Conservation (phyloP, 192 early-diverging fungal genomes). For the Backusella parvicylindrica region DNA sequence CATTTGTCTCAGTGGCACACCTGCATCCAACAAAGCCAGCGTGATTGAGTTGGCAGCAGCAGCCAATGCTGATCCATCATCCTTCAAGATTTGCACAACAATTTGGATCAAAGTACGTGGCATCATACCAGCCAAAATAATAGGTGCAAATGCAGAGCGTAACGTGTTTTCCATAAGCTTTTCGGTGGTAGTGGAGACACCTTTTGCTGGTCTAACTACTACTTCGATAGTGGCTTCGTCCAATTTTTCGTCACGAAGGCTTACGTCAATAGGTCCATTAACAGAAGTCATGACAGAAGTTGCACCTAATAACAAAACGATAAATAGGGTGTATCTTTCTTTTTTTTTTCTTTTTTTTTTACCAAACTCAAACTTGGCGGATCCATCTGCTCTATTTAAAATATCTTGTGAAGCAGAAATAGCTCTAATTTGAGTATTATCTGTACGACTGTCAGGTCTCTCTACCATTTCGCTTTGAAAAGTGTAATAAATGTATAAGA, state of each 20-base stretch:
- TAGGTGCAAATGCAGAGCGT: slow-evolving; percentile 68
- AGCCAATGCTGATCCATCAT: slow-evolving; percentile 82
- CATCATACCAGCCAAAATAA: slow-evolving; percentile 75
- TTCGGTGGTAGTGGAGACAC: slow-evolving; percentile 61
- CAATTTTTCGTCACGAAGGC: slow-evolving; percentile 81
- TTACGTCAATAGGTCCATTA: slow-evolving; percentile 85
- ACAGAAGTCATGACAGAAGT: slow-evolving; percentile 77
- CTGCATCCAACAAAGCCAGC: slow-evolving; percentile 88
- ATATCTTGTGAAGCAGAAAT: slow-evolving; percentile 63
- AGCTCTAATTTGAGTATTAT: slow-evolving; percentile 63
- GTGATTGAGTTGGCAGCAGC: slow-evolving; percentile 80
- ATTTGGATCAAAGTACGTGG: slow-evolving; percentile 87
- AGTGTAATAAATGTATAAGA: background rate
- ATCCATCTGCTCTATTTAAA: slow-evolving; percentile 80
- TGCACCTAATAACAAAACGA: slow-evolving; percentile 42
- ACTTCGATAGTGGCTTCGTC: slow-evolving; percentile 87
- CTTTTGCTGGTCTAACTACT: slow-evolving; percentile 64
- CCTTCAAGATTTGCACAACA: slow-evolving; percentile 78
- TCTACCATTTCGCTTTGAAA: slow-evolving; percentile 18
- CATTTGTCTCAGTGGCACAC: slow-evolving; percentile 73
- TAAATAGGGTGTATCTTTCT: background rate
- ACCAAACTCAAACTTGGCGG: slow-evolving; percentile 79
- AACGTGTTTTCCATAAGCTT: slow-evolving; percentile 68
- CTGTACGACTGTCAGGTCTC: slow-evolving; percentile 52
- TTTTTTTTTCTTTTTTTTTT: background rate